Percentiles rank a stretch among this genome's conserved stretches.
Conservation (phyloP, 306 rosid genomes). For the Hippophae rhamnoides region DNA sequence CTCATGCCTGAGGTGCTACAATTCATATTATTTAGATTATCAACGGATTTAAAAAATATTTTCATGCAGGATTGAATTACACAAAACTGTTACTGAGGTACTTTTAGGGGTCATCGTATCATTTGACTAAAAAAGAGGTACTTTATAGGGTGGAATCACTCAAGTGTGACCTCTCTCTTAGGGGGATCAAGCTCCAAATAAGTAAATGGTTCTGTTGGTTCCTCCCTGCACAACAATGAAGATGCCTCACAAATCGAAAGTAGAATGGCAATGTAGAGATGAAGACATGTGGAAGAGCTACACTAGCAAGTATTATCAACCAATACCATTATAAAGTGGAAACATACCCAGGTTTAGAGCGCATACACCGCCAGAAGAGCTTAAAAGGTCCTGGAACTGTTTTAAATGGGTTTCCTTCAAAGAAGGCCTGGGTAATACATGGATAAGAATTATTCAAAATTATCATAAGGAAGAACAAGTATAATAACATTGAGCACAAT, state of each 20-base stretch:
- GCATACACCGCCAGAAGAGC: conserved; percentile 95
- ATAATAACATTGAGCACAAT: too few species aligned
- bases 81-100: too few species aligned
- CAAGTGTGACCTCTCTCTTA: conserved; percentile 48
- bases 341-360: conserved; percentile 82
- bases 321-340: not conserved
- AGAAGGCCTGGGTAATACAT: conserved; percentile 58
- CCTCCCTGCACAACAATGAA: conserved; percentile 56
- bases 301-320: not conserved
- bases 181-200: conserved; percentile 74
- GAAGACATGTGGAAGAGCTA: not conserved
- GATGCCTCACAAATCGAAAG: conserved; percentile 3
- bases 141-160: conserved; percentile 23
- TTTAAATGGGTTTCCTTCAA: conserved; percentile 94
- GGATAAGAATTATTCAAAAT: conserved; percentile 2
- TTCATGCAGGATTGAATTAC: too few species aligned
- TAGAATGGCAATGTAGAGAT: not conserved
- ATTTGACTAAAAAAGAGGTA: not conserved
- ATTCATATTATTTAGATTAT: too few species aligned
- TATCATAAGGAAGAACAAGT: not conserved
- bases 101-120: not conserved
- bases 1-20: too few species aligned
- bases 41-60: too few species aligned
- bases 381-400: conserved; percentile 96
- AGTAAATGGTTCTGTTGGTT: conserved; percentile 71